A percentile compares a stretch with the other conserved stretches of the same genome.
phyloP scores from a whole-genome alignment of 331 rosid genomes.

The Ulmus americana region DNA sequence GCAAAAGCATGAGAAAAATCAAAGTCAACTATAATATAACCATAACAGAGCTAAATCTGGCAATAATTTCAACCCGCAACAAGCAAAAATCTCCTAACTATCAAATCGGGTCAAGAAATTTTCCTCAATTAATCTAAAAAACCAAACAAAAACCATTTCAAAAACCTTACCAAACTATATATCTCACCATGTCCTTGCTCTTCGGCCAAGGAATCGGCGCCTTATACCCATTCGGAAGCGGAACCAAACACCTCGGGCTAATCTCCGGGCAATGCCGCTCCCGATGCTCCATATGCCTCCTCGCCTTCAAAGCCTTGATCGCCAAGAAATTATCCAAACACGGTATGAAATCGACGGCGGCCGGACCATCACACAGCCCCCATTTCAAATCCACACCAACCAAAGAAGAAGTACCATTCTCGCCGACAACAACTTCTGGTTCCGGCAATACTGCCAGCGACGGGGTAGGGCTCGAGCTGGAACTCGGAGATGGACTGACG shows the following conservation, averaged over 20 bases:
- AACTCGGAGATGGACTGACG: slow-evolving; percentile 2
- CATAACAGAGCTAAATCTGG: too few relatives aligned
- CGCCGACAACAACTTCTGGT: background rate
- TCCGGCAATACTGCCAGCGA: background rate
- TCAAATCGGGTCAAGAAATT: too few relatives aligned
- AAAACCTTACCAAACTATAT: slow-evolving; percentile 51
- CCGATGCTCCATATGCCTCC: slow-evolving; percentile 93
- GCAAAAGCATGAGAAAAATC: too few relatives aligned
- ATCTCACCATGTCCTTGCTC: slow-evolving; percentile 99
- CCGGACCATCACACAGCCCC: slow-evolving; percentile 51
- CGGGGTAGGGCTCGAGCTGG: background rate
- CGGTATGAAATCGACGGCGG: slow-evolving; percentile 62
- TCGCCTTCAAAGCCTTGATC: slow-evolving; percentile 55
- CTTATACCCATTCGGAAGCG: slow-evolving; percentile 66
- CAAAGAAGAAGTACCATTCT: background rate
- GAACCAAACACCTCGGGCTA: slow-evolving; percentile 48
- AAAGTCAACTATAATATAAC: too few relatives aligned
- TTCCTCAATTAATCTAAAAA: background rate
- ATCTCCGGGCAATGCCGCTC: slow-evolving; percentile 80
- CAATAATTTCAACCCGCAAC: too few relatives aligned
- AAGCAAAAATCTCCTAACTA: too few relatives aligned
- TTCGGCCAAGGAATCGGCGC: slow-evolving; percentile 75
- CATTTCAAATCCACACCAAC: slow-evolving; percentile 24
- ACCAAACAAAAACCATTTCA: background rate
- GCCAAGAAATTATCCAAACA: slow-evolving; percentile 74